Base-by-base conservation (phyloP, 139 green algal genomes). In the Ulvella scutata region DNA sequence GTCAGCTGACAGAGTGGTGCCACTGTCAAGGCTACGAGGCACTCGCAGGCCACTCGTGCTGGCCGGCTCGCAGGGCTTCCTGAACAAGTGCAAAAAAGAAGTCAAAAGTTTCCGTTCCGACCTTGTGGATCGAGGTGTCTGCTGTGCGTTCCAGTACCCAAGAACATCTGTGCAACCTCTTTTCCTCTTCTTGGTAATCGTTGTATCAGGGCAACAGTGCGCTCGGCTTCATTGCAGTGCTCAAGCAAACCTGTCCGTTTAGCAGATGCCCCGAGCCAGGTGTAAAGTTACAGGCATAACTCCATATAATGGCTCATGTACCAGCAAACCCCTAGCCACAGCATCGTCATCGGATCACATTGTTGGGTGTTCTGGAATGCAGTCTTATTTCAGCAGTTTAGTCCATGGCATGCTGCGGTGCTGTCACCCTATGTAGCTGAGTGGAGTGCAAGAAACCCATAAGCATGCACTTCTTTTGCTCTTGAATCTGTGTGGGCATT, bases 21-120 rank as follows among this genome's bases (percentile, higher is more conserved):
- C 90, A 9, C 85, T 97, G 62, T 77, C 86, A 9, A 77, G 83
- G 38, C 88, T 97, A 60, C 83, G 92, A 3, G 90, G 90, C 33
- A 82, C 78, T 31, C 81, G 88, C 1, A 83, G 92, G 21, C 89
- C 89, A 3, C 81, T 97, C 1, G 86, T 96, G 3, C 61, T 97
- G 4, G 84, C 87, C 4, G 92, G 91, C 43, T 89, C 43, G 43
- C 79, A 84, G 26, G 72, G 61, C 2, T 89, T 87, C 36, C 78
- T 96, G 34, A 77, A 82, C 38, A 76, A 76, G 28, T 74, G 84
- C 0, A 38, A 94, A 35, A 82, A 79, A 38, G 79, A 75, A 13
- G 87, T 88, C 3, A 83, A 89, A 76, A 74, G 60, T 0, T 85
- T 83, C 62, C 76, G 78, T 26, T 33, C 72, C 3, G 74, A 82